Percentiles rank a stretch among this genome's conserved stretches.
Conservation (phyloP, 139 green algal genomes). For the Chlorella sp. region DNA sequence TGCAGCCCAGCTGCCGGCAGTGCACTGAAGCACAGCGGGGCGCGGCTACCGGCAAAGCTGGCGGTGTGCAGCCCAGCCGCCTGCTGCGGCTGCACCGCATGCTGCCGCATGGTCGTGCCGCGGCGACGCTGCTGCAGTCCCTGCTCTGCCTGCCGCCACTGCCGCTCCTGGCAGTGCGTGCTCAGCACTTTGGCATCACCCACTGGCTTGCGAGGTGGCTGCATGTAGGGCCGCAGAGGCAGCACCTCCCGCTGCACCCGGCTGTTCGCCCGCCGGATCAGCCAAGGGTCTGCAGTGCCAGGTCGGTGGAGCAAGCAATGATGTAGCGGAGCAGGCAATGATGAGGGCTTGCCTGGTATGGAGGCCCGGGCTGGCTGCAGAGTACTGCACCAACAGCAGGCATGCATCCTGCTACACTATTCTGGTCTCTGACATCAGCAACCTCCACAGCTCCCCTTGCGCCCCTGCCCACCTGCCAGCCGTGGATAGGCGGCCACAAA, state of each 20-base stretch:
- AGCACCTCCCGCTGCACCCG: conserved; percentile 21
- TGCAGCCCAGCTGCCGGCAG: not conserved
- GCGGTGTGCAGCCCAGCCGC: too few species aligned
- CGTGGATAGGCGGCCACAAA: conserved; percentile 39
- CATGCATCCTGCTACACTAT: too few species aligned
- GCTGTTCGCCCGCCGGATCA: not conserved
- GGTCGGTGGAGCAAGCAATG: not conserved
- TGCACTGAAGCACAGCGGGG: not conserved
- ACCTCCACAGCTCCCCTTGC: not conserved
- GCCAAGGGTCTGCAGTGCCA: not conserved
- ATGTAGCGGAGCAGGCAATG: too few species aligned
- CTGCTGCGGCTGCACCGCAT: too few species aligned
- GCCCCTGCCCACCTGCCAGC: not conserved
- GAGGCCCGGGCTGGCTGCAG: too few species aligned
- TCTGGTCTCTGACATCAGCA: too few species aligned
- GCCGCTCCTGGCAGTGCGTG: not conserved
- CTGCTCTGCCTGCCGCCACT: too few species aligned
- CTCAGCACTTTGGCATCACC: not conserved
- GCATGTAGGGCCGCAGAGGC: conserved; percentile 48
- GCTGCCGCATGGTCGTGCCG: too few species aligned
- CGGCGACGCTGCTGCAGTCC: not conserved
- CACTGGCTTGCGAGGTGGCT: not conserved
- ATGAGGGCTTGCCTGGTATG: too few species aligned
- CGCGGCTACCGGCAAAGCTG: too few species aligned
- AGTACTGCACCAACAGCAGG: too few species aligned